phyloP scores from a whole-genome alignment of 495 filamentous ascomycete species.

The Trichocladium antarcticum region DNA sequence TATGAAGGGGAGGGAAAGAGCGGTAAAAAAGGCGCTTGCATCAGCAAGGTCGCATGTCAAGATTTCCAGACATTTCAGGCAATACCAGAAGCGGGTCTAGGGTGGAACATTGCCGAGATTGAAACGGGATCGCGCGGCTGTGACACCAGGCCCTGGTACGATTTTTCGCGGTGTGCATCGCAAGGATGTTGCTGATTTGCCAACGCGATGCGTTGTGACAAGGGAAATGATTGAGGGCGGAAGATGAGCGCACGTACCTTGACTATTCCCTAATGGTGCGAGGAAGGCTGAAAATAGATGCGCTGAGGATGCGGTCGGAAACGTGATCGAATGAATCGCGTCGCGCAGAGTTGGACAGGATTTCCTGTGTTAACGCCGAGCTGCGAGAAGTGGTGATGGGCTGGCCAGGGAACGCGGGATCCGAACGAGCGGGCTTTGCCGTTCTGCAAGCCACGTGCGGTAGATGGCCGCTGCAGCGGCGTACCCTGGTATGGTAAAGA shows the following conservation, averaged over 20 bases:
- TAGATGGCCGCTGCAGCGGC: not conserved
- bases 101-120: conserved; percentile 35
- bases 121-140: conserved; percentile 27
- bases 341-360: not conserved
- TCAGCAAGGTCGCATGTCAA: conserved; percentile 14
- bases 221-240: not conserved
- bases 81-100: conserved; percentile 26
- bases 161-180: conserved; percentile 19
- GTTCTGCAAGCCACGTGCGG: not conserved
- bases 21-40: not conserved
- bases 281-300: conserved; percentile 9
- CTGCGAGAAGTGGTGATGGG: too few relatives aligned
- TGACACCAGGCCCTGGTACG: conserved; percentile 18
- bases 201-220: conserved; percentile 12
- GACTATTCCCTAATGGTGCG: not conserved
- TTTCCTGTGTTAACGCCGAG: too few relatives aligned
- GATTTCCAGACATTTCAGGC: conserved; percentile 28
- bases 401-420: not conserved
- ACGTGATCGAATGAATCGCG: not conserved
- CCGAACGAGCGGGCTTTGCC: not conserved
- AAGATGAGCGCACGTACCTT: conserved; percentile 6
- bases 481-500: too few relatives aligned
- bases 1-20: conserved; percentile 8
- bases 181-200: conserved; percentile 15
- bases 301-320: conserved; percentile 1